Base-by-base conservation (phyloP, 805 yeast species). In the Kodamaea lidongshanica region DNA sequence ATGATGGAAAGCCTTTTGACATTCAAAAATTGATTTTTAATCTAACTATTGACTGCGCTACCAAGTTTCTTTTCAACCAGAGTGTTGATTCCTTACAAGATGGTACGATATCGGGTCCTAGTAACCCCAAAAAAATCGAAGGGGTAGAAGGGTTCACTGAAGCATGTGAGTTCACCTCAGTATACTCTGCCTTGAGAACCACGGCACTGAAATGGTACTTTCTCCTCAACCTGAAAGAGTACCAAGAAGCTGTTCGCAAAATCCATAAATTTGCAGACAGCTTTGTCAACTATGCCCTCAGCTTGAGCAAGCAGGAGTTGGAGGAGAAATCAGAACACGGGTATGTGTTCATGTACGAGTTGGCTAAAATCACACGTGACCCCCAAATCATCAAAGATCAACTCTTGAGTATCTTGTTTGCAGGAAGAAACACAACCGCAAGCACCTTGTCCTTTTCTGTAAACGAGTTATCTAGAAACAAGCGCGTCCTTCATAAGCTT, bases 391-490 rank as follows among this genome's bases (percentile, higher is more conserved):
- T 61, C 33, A 52, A 56, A 37, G 65, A 61, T 38, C 67, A 61
- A 35, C 45, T 58, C 35, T 54, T 61, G 40, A 61, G 59, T 34
- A 61, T 61, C 27, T 52, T 61, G 49, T 43, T 61, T 18, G 67
- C 67, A 20, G 67, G 65, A 12, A 58, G 67, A 51, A 65, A 61
- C 40, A 61, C 67, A 17, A 61, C 67, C 13, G 67, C 67, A 9
- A 65, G 62, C 2, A 46, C 57, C 32, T 47, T 60, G 36, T 55
- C 64, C 15, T 58, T 58, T 33, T 37, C 54, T 5, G 35, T 58
- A 27, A 56, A 44, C 29, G 65, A 59, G 41, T 49, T 61, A 28
- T 45, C 65, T 3, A 48, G 59, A 42, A 45, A 57, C 38, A 63
- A 58, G 6, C 38, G 43, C n/a, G 32, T 58, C 7, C 58, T 44